phyloP scores from a whole-genome alignment of 306 rosid species.

The Fragaria vesca region DNA sequence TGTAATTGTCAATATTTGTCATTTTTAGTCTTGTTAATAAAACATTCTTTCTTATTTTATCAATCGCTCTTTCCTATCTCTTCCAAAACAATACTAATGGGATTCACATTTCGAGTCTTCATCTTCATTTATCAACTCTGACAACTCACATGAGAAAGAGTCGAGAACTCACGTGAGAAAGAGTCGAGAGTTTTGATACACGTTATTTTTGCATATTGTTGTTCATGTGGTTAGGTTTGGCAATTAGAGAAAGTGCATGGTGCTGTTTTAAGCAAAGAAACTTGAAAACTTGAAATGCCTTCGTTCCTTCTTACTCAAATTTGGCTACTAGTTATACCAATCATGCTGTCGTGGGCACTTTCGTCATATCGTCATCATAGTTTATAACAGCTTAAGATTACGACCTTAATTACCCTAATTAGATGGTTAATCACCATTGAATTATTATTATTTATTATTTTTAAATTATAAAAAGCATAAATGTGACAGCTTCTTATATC shows the following conservation, averaged over 20 bases:
- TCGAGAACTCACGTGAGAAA: too few species aligned
- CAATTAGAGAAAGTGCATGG: background rate
- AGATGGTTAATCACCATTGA: background rate
- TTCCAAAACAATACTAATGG: too few species aligned
- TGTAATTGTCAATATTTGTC: too few species aligned
- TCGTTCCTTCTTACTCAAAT: background rate
- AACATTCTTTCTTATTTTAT: too few species aligned
- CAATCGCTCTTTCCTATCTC: too few species aligned
- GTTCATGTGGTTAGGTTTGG: background rate
- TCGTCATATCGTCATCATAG: background rate
- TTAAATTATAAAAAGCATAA: background rate
- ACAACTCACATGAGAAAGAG: too few species aligned
- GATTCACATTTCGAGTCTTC: too few species aligned
- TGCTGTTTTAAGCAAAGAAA: background rate
- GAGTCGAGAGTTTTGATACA: too few species aligned
- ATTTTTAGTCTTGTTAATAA: too few species aligned
- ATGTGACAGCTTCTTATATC: constrained; percentile 4
- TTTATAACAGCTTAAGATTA: background rate
- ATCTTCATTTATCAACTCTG: too few species aligned
- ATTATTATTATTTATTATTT: too few species aligned
- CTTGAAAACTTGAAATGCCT: background rate
- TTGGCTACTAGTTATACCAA: background rate
- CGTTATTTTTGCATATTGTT: background rate
- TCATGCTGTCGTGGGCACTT: background rate
- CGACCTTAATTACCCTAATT: background rate